These are phyloP conservation scores for Pseudonitzschia multistriata DNA, from an alignment of 108 stramenopile genomes.

Conservation along the genomic window DNA sequence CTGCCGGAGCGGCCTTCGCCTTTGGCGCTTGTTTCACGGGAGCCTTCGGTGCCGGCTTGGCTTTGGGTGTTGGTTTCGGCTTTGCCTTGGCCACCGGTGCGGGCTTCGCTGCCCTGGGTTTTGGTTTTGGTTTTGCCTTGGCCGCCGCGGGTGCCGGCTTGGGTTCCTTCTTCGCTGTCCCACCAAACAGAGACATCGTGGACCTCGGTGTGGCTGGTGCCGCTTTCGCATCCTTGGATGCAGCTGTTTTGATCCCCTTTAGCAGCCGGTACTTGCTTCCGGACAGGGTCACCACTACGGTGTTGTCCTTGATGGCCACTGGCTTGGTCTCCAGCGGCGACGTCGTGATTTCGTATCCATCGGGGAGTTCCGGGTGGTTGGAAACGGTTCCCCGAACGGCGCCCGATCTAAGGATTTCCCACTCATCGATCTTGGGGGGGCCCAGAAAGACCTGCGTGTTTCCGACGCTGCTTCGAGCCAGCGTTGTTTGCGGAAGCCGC, in stretches of 20 bases:
- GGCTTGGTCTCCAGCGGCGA: slow-evolving; percentile 23
- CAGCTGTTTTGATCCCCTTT: neutral
- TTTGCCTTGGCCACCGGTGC: neutral
- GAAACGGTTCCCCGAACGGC: slow-evolving; percentile 44
- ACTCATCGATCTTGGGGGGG: slow-evolving; percentile 19
- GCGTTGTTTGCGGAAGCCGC: neutral
- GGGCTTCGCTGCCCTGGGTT: slow-evolving; percentile 8
- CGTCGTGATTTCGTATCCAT: slow-evolving; percentile 56
- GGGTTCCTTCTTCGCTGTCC: neutral
- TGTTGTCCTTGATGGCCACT: neutral
- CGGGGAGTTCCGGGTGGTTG: slow-evolving; percentile 57
- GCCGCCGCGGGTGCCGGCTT: neutral
- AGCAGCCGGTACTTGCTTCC: slow-evolving; percentile 23
- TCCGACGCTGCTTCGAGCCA: neutral
- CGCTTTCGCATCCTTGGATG: neutral
- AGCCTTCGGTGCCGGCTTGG: neutral
- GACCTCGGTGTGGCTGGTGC: neutral
- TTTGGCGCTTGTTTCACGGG: slow-evolving; percentile 1
- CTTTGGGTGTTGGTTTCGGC: neutral
- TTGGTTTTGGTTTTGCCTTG: neutral
- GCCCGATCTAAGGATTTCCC: slow-evolving; percentile 31
- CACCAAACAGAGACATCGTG: neutral
- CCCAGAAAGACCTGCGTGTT: neutral
- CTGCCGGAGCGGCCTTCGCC: neutral
- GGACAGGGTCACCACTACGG: slow-evolving; percentile 17